A percentile compares a stretch with the other conserved stretches of the same genome.
phyloP scores from a whole-genome alignment of 2,329 filamentous ascomycete species.

The Fusarium nodosum region DNA sequence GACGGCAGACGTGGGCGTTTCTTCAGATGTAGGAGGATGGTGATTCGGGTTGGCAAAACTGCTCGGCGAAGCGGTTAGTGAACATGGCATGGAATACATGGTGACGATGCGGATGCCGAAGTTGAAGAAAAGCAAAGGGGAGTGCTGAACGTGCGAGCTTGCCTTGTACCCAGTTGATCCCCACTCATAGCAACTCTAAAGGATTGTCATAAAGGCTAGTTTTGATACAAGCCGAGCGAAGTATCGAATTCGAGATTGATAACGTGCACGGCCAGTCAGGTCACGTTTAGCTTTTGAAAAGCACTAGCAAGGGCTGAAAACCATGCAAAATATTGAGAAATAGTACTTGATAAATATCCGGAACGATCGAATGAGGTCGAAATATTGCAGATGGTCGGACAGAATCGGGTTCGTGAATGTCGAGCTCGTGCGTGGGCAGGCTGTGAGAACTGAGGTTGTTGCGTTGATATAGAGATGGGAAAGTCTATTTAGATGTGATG shows the following conservation, averaged over 20 bases:
- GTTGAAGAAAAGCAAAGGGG: constrained; percentile 10
- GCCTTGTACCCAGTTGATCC: constrained; percentile 69
- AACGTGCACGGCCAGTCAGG: constrained; percentile 41
- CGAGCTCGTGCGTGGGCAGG: constrained; percentile 38
- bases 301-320: constrained; percentile 32
- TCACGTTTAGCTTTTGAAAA: constrained; percentile 33
- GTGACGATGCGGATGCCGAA: constrained; percentile 28
- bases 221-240: constrained; percentile 30
- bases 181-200: constrained; percentile 71
- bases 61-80: constrained; percentile 55
- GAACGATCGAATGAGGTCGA: not conserved
- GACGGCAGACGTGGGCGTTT: constrained; percentile 67
- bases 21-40: constrained; percentile 70
- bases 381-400: constrained; percentile 21
- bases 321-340: constrained; percentile 38
- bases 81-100: constrained; percentile 35
- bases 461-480: constrained; percentile 30
- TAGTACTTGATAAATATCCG: constrained; percentile 12
- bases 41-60: constrained; percentile 75
- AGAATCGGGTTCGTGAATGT: constrained; percentile 22
- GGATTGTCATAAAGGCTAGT: constrained; percentile 47
- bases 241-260: constrained; percentile 39
- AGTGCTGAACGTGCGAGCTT: constrained; percentile 50
- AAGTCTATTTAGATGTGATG: constrained; percentile 42
- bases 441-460: constrained; percentile 21